phyloP scores from a whole-genome alignment of 176 grass and related monocot species.

The Hyparrhenia diplandra region DNA sequence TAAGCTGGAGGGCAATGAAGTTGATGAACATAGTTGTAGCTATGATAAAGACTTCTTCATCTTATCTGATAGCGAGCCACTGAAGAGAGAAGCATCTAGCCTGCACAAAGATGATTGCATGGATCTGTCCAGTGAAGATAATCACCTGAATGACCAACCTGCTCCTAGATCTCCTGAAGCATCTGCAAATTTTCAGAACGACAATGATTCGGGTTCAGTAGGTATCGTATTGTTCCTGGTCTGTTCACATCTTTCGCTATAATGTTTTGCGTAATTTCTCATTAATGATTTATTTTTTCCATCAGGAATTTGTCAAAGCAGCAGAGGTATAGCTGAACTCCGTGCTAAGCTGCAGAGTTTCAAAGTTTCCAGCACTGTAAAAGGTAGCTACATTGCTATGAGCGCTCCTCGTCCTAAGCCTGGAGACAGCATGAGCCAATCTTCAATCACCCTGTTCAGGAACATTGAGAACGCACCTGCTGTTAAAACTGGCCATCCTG shows the following conservation, averaged over 20 bases:
- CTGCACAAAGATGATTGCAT: neutral
- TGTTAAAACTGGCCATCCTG: neutral
- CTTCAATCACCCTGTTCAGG: neutral
- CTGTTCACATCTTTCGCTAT: neutral
- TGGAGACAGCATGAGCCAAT: neutral
- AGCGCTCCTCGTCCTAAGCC: neutral
- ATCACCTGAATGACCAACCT: neutral
- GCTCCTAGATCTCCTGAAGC: neutral
- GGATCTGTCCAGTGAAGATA: neutral
- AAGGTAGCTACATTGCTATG: slow-evolving; percentile 24
- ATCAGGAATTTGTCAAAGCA: slow-evolving; percentile 19
- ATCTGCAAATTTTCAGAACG: neutral
- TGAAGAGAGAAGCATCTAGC: neutral
- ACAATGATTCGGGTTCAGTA: neutral
- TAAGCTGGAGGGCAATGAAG: neutral
- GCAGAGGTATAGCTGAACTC: slow-evolving; percentile 10
- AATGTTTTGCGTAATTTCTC: neutral
- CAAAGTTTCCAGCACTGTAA: slow-evolving; percentile 31
- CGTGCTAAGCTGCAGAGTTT: slow-evolving; percentile 26
- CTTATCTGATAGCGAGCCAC: neutral
- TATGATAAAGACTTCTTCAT: neutral
- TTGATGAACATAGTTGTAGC: neutral
- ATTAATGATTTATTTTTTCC: neutral
- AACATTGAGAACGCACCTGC: slow-evolving; percentile 23
- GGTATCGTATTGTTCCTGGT: neutral